phyloP scores from a whole-genome alignment of 257 asterid genomes.

The Osmanthus fragrans region DNA sequence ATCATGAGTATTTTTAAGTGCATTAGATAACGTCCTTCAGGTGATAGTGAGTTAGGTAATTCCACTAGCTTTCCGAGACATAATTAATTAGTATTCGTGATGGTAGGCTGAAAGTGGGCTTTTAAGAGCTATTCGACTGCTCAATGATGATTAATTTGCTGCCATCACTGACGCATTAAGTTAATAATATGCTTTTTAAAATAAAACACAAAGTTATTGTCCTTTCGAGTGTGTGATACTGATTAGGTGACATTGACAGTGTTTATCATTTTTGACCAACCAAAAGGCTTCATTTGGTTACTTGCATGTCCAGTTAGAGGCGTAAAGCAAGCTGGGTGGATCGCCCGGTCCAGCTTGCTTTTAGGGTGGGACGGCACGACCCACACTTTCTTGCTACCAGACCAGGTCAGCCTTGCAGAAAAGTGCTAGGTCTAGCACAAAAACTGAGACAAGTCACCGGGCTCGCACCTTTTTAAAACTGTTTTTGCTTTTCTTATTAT shows the following conservation, averaged over 20 bases:
- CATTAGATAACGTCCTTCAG: slow-evolving; percentile 11
- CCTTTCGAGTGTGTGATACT: slow-evolving; percentile 6
- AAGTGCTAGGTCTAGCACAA: not conserved
- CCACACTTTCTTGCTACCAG: not conserved
- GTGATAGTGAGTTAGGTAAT: slow-evolving; percentile 55
- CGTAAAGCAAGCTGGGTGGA: not conserved
- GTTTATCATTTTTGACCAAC: not conserved
- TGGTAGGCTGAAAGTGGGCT: slow-evolving; percentile 48
- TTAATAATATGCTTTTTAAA: not conserved
- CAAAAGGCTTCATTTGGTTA: slow-evolving; percentile 33
- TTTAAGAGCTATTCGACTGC: slow-evolving; percentile 49
- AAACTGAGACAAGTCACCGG: not conserved
- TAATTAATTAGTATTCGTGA: slow-evolving; percentile 4
- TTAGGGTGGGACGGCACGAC: not conserved
- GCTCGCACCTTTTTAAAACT: not conserved
- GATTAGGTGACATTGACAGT: slow-evolving; percentile 10
- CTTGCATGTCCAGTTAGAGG: slow-evolving; percentile 14
- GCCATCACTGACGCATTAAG: slow-evolving; percentile 13
- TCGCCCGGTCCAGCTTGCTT: not conserved
- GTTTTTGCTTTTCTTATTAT: not conserved
- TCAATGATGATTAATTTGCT: slow-evolving; percentile 38
- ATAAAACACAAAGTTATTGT: not conserved
- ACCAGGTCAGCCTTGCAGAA: not conserved
- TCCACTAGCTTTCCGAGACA: slow-evolving; percentile 27
- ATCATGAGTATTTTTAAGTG: slow-evolving; percentile 19